Percentiles rank a stretch among this genome's conserved stretches.
Conservation (phyloP, 164 flowering plant species). For the Akebia trifoliata region DNA sequence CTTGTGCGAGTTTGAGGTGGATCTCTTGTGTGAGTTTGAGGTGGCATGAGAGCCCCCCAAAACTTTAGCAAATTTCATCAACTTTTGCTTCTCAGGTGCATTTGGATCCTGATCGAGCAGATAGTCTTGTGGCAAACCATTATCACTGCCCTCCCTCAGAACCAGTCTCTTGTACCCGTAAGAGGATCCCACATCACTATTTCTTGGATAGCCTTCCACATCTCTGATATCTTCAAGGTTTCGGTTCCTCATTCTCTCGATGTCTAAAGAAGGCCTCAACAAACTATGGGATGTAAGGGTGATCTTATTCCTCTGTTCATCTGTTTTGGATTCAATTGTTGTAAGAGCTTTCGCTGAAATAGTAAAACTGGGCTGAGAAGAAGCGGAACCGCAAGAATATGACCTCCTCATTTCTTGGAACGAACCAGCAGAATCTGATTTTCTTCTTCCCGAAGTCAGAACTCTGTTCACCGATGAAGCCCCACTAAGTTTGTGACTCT, state of each 20-base stretch:
- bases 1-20: conserved; percentile 26
- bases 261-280: conserved; percentile 33
- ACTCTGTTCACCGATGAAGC: conserved; percentile 21
- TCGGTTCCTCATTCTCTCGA: conserved; percentile 23
- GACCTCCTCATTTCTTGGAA: conserved; percentile 25
- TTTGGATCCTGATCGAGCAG: conserved; percentile 17
- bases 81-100: conserved; percentile 30
- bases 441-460: conserved; percentile 15
- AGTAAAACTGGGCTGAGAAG: conserved; percentile 20
- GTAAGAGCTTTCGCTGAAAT: background rate
- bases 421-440: conserved; percentile 13
- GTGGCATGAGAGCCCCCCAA: conserved; percentile 32
- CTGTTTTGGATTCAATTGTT: conserved; percentile 16
- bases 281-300: conserved; percentile 16
- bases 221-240: conserved; percentile 23
- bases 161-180: conserved; percentile 15
- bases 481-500: conserved; percentile 16
- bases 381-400: conserved; percentile 15
- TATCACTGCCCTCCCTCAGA: conserved; percentile 18
- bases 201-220: conserved; percentile 13
- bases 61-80: conserved; percentile 63
- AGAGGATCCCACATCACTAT: conserved; percentile 29
- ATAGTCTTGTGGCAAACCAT: conserved; percentile 17
- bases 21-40: conserved; percentile 23
- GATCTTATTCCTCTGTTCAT: conserved; percentile 13